phyloP scores from a whole-genome alignment of 2,329 filamentous ascomycete species.

The Penicillium occitanis region DNA sequence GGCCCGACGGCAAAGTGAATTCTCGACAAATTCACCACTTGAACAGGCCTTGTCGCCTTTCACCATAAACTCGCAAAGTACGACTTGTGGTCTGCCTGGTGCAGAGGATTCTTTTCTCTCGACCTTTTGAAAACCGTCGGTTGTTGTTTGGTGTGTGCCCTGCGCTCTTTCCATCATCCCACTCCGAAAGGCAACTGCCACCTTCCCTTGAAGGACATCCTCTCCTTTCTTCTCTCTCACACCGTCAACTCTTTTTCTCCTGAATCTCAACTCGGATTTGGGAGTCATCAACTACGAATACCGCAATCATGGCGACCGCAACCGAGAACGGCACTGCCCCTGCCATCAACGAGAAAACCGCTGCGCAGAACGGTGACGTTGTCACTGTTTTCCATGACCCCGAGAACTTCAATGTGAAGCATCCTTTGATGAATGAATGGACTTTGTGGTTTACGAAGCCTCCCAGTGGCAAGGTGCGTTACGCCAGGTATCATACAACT shows the following conservation, averaged over 20 bases:
- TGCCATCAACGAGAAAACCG: conserved; percentile 19
- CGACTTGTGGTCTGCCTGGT: conserved; percentile 37
- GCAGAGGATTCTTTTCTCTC: conserved; percentile 30
- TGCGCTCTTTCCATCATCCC: conserved; percentile 12
- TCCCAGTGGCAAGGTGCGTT: conserved; percentile 81
- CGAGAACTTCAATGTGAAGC: conserved; percentile 99
- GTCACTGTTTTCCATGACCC: conserved; percentile 97
- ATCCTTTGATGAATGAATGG: conserved; percentile 96
- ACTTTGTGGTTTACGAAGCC: conserved; percentile 99
- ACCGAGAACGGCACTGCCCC: conserved; percentile 21
- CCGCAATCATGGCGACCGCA: conserved; percentile 20
- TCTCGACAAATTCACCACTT: conserved; percentile 8
- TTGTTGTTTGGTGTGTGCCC: conserved; percentile 8
- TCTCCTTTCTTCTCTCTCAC: background rate
- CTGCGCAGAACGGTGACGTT: conserved; percentile 36
- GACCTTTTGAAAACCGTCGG: background rate
- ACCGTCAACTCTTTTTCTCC: background rate
- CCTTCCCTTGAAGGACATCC: conserved; percentile 6
- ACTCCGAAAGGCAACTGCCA: conserved; percentile 10
- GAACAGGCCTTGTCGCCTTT: conserved; percentile 20
- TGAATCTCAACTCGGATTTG: background rate
- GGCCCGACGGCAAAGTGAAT: conserved; percentile 18
- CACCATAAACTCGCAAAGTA: background rate
- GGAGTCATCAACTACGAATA: background rate
- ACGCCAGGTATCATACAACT: background rate